Evolutionary conservation across 306 rosid genomes (phyloP), one percentile per base, ranked within the genome.

Genomic region (Fragaria ananassa): DNA sequence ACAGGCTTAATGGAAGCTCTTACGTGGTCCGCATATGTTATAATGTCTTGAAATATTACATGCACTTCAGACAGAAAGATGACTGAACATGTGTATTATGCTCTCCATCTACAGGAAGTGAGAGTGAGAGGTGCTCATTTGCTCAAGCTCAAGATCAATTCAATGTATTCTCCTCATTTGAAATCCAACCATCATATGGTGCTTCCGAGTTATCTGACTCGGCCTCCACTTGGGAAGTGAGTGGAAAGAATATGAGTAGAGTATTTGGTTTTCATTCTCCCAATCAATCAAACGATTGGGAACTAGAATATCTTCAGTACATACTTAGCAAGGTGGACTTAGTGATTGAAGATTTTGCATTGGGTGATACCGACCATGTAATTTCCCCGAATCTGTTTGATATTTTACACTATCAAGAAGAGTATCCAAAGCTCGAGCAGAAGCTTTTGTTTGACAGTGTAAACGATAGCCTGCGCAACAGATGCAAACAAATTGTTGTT

Each of bases 401-500:
- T 69, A 35, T 74, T 42, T 72, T 89, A 81, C 93, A 91, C 82
- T 85, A 72, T 69, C 79, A 57, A 18, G 82, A 84, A 47, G 97
- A 86, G 76, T 66, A 61, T 71, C 71, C 42, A 23, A 78, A 83
- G 82, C 86, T 82, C 17, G 79, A 79, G 73, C 80, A 87, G 74
- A 91, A 87, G 89, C 85, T 88, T 77, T 25, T 91, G 83, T 89
- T 89, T 46, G 95, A 92, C 78, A 85, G 65, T 37, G 87, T 90
- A 62, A 80, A 70, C 1, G 96, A 92, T 78, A 75, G 84, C 82
- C 81, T 92, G 72, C 89, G 84, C 54, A 64, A 71, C 72, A 82
- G 85, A 80, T 82, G 84, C 72, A 75, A 21, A 71, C 74, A 82
- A 85, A 66, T 83, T 66, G 78, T 83, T 61, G 74, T 69, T 23